A percentile compares a stretch with the other conserved stretches of the same genome.
phyloP scores from a whole-genome alignment of 164 flowering plant genomes.

The Liriodendron chinense region DNA sequence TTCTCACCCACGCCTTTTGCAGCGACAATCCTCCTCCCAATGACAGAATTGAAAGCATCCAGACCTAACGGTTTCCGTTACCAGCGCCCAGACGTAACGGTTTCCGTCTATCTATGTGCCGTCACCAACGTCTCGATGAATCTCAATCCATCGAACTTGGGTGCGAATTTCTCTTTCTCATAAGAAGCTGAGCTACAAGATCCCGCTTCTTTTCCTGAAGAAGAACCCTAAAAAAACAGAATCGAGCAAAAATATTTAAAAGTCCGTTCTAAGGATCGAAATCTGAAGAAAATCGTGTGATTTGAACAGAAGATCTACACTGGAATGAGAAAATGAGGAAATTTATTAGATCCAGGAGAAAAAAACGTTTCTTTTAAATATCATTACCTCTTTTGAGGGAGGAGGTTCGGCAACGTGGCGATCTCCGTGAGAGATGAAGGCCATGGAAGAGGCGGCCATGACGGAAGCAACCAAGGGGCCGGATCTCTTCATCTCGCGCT shows the following conservation, averaged over 20 bases:
- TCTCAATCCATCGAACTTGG: constrained; percentile 61
- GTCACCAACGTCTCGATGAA: constrained; percentile 69
- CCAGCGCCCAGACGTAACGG: too few relatives aligned
- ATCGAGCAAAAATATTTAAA: not conserved
- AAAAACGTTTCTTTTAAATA: too few relatives aligned
- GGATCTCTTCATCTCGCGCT: constrained; percentile 37
- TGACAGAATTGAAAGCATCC: not conserved
- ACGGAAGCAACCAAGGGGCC: constrained; percentile 39
- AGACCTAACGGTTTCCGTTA: not conserved
- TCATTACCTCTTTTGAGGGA: constrained; percentile 14
- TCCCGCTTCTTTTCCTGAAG: not conserved
- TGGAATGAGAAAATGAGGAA: not conserved
- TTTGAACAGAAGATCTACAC: not conserved
- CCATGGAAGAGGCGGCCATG: constrained; percentile 47
- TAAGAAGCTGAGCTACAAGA: not conserved
- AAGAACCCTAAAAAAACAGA: not conserved
- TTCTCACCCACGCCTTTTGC: not conserved
- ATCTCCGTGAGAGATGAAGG: constrained; percentile 31
- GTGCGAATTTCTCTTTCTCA: constrained; percentile 44
- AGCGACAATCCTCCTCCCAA: too few relatives aligned
- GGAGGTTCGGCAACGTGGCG: constrained; percentile 10
- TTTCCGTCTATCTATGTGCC: constrained; percentile 46
- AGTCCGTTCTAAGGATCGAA: not conserved
- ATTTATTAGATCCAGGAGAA: not conserved
- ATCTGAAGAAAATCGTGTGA: not conserved